Evolutionary conservation across 495 filamentous ascomycete genomes (phyloP), one percentile per base, ranked within the genome.

Genomic region (Hypoxylon perforatum): DNA sequence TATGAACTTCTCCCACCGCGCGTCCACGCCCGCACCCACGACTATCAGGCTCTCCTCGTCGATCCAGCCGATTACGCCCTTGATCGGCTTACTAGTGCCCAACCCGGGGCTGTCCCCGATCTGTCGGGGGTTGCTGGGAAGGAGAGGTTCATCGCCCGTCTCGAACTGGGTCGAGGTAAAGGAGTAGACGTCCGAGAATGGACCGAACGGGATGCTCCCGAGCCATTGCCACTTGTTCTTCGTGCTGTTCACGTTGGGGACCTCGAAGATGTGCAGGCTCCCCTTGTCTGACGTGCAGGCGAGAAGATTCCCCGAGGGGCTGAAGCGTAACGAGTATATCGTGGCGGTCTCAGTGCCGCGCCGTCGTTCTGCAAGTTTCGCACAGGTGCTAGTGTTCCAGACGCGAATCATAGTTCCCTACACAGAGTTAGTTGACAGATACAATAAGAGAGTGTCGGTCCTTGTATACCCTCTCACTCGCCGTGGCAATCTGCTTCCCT

Each of bases 261-360:
- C 79, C 69, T 97, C 92, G 73, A 97, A 99, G 39, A 99, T 86
- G 77, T 99, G 95, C 15, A 99, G 78, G 2, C 93, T 99, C 4
- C 90, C 92, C 75, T 97, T 99, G 80, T 99, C 95, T 21, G 93
- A 97, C n/a, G 96, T 97, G 51, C 93, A 93, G 17, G 95, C 95
- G 12, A 98, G 83, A 65, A 91, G 80, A 36, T 82, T 85, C 46
- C 88, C 90, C 8, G 87, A 87, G 0, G 94, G 95, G 28, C 90
- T 95, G 72, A 98, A 92, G 21, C 91, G 88, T 12, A 99, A 80
- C 5, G 91, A 93, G 80, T 91, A 97, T 69, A 98, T 90, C 18
- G 86, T 85, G 18, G 95, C 94, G 47, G 88, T 90, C 68, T 99
- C 95, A 23, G 94, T 88, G 19, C 95, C 95, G 6, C 95, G 88